A percentile compares a stretch with the other conserved stretches of the same genome.
Evolutionary conservation across 495 filamentous ascomycete species (phyloP).

Genomic region (Aspergillus ellipticus): DNA sequence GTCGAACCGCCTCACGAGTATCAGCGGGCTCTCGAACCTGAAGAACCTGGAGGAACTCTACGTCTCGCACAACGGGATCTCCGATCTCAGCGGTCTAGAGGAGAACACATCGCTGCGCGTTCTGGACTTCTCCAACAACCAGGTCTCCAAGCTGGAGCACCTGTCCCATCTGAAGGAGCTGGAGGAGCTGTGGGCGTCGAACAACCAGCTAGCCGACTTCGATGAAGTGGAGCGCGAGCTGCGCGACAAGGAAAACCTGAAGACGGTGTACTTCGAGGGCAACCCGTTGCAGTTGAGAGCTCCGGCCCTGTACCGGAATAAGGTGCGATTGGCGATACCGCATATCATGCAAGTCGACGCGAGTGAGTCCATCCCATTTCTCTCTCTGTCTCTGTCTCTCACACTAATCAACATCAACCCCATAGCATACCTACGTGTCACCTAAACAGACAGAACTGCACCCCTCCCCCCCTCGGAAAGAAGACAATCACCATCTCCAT

Average conservation of each 20-base stretch:
- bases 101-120: constrained; percentile 65
- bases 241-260: constrained; percentile 68
- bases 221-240: constrained; percentile 80
- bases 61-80: constrained; percentile 95
- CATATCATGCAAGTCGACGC: constrained; percentile 92
- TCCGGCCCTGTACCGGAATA: constrained; percentile 83
- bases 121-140: constrained; percentile 89
- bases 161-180: constrained; percentile 65
- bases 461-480: no score
- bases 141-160: constrained; percentile 68
- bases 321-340: constrained; percentile 83
- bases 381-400: background rate
- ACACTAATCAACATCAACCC: background rate
- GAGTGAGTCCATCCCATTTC: constrained; percentile 60
- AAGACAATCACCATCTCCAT: no score
- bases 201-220: constrained; percentile 76
- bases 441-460: background rate
- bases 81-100: constrained; percentile 71
- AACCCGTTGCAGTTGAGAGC: constrained; percentile 80
- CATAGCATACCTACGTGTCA: constrained; percentile 33
- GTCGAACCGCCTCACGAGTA: constrained; percentile 85
- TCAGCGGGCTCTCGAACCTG: constrained; percentile 69
- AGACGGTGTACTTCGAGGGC: constrained; percentile 96
- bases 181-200: constrained; percentile 93
- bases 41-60: constrained; percentile 91